These are phyloP conservation scores for Fusarium siculi DNA, from an alignment of 2,329 filamentous ascomycete species.

Conservation along the genomic window DNA sequence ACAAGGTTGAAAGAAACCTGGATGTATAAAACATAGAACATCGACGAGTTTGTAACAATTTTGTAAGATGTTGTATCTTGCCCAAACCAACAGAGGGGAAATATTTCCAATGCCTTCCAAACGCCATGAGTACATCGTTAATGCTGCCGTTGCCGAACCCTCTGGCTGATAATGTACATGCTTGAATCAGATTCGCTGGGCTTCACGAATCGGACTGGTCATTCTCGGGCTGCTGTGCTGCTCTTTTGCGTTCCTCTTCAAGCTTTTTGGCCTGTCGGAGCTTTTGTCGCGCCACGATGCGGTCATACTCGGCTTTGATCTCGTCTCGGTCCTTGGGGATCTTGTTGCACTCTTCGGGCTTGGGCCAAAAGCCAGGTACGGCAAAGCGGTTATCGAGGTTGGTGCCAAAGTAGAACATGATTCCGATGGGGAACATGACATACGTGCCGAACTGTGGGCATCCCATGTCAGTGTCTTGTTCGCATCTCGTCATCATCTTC, in stretches of 20 bases:
- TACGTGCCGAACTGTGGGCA: constrained; percentile 89
- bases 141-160: constrained; percentile 16
- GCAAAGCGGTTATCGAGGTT: constrained; percentile 94
- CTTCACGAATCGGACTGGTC: constrained; percentile 27
- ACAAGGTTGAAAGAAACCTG: constrained; percentile 62
- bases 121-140: constrained; percentile 40
- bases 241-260: constrained; percentile 49
- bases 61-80: constrained; percentile 34
- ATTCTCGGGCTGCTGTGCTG: constrained; percentile 34
- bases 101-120: constrained; percentile 36
- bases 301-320: constrained; percentile 82
- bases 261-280: constrained; percentile 72
- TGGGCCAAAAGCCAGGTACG: constrained; percentile 94
- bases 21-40: constrained; percentile 54
- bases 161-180: constrained; percentile 35
- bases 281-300: constrained; percentile 74
- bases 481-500: neutral
- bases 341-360: constrained; percentile 77
- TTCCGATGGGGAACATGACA: constrained; percentile 97
- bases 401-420: constrained; percentile 99
- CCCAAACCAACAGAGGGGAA: constrained; percentile 29
- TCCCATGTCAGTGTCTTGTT: constrained; percentile 6
- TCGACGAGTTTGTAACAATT: constrained; percentile 24
- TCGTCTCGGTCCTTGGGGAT: constrained; percentile 83
- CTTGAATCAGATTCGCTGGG: constrained; percentile 7